A percentile compares a stretch with the other conserved stretches of the same genome.
Conservation (phyloP, 2,329 filamentous ascomycete species). For the Stachybotrys echinatus region DNA sequence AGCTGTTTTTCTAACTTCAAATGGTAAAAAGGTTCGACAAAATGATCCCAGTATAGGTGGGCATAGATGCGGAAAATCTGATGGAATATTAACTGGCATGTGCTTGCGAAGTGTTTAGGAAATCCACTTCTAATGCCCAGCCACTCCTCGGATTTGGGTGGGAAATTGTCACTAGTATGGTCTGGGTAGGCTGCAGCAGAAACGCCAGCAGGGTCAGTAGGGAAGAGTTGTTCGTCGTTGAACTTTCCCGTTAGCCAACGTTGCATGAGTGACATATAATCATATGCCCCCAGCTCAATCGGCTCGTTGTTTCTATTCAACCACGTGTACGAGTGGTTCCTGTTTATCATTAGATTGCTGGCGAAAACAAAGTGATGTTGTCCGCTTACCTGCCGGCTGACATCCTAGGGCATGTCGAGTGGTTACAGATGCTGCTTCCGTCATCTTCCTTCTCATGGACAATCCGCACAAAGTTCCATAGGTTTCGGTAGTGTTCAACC, state of each 20-base stretch:
- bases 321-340: constrained; percentile 94
- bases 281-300: constrained; percentile 84
- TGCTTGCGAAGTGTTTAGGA: constrained; percentile 79
- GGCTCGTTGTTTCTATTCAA: constrained; percentile 82
- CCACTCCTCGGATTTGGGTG: constrained; percentile 64
- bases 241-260: constrained; percentile 97
- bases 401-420: constrained; percentile 81
- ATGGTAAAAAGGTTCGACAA: constrained; percentile 76
- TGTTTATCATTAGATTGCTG: constrained; percentile 41
- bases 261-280: constrained; percentile 94
- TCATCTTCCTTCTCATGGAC: constrained; percentile 82
- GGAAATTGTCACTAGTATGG: constrained; percentile 54
- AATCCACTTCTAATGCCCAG: constrained; percentile 91
- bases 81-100: constrained; percentile 90
- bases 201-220: constrained; percentile 70
- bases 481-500: constrained; percentile 84
- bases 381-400: constrained; percentile 89
- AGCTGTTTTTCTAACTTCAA: constrained; percentile 75
- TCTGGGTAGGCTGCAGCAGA: constrained; percentile 58
- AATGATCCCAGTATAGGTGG: constrained; percentile 97
- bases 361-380: too few species aligned
- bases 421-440: constrained; percentile 76
- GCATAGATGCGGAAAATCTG: constrained; percentile 99
- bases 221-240: constrained; percentile 84
- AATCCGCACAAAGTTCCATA: constrained; percentile 84